Conservation (phyloP, 495 filamentous ascomycete genomes). For the Corynascus novoguineensis region DNA sequence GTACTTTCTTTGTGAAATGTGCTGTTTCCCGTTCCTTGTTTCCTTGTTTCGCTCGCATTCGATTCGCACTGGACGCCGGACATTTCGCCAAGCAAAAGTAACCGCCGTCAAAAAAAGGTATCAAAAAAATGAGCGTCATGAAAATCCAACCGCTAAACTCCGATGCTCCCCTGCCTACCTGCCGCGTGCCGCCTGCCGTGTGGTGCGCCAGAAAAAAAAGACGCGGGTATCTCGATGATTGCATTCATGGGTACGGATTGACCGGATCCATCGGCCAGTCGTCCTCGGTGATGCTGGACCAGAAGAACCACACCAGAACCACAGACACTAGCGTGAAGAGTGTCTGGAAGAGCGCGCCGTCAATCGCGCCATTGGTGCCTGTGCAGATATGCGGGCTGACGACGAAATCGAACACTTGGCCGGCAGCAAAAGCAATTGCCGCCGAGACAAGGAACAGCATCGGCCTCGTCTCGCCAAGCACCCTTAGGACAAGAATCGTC, state of each 20-base stretch:
- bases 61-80: constrained; percentile 11
- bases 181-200: not conserved
- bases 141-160: constrained; percentile 17
- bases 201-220: not conserved
- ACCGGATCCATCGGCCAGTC: constrained; percentile 73
- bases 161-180: too few relatives aligned
- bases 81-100: constrained; percentile 1
- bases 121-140: constrained; percentile 15
- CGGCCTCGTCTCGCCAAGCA: constrained; percentile 79
- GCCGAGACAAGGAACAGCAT: constrained; percentile 79
- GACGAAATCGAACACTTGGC: constrained; percentile 93
- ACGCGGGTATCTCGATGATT: constrained; percentile 12
- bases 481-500: constrained; percentile 68
- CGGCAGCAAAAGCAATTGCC: constrained; percentile 76
- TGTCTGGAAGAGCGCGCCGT: constrained; percentile 89
- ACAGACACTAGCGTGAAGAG: constrained; percentile 84
- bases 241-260: constrained; percentile 26
- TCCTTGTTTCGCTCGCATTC: constrained; percentile 2
- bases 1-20: constrained; percentile 4
- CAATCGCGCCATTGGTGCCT: constrained; percentile 75
- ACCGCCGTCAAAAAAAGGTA: constrained; percentile 13
- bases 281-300: constrained; percentile 98
- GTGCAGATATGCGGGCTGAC: constrained; percentile 85
- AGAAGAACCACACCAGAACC: constrained; percentile 83
- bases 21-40: constrained; percentile 5